These are phyloP conservation scores for Avicennia marina DNA, from an alignment of 257 asterid species.

Conservation along the genomic window DNA sequence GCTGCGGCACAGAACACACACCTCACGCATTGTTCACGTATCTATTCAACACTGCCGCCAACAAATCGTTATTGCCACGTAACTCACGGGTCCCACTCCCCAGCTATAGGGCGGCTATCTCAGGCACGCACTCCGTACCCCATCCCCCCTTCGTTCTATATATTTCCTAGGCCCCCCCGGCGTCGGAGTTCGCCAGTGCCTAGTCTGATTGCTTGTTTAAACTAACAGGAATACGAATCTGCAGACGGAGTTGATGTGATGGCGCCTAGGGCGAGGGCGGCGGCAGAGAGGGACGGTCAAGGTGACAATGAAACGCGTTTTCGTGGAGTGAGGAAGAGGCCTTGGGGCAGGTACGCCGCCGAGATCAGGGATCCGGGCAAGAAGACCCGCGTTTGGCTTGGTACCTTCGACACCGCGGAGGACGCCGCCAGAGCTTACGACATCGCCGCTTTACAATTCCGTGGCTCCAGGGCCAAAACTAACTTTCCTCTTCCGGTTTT, in stretches of 20 bases:
- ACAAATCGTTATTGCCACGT: conserved; percentile 25
- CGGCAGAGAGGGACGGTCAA: too few species aligned
- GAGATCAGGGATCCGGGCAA: conserved; percentile 60
- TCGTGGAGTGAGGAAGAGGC: conserved; percentile 59
- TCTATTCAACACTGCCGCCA: conserved; percentile 11
- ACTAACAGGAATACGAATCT: too few species aligned
- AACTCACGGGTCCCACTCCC: background rate
- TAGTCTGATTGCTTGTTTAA: background rate
- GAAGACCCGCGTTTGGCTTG: conserved; percentile 59
- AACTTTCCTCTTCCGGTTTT: conserved; percentile 37
- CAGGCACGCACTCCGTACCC: background rate
- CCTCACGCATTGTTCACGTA: too few species aligned
- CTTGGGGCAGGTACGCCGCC: conserved; percentile 63
- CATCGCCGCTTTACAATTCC: conserved; percentile 51
- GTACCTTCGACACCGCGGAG: conserved; percentile 63
- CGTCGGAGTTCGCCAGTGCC: background rate
- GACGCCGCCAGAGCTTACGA: conserved; percentile 66
- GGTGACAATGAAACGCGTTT: conserved; percentile 24
- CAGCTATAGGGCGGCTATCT: conserved; percentile 7
- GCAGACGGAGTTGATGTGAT: background rate
- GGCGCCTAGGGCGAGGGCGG: conserved; percentile 30
- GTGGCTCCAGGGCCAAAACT: conserved; percentile 56
- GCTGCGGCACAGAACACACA: too few species aligned
- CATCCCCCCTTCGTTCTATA: conserved; percentile 11
- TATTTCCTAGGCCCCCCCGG: background rate